phyloP scores from a whole-genome alignment of 495 filamentous ascomycete species.

The Cercophora newfieldiana region DNA sequence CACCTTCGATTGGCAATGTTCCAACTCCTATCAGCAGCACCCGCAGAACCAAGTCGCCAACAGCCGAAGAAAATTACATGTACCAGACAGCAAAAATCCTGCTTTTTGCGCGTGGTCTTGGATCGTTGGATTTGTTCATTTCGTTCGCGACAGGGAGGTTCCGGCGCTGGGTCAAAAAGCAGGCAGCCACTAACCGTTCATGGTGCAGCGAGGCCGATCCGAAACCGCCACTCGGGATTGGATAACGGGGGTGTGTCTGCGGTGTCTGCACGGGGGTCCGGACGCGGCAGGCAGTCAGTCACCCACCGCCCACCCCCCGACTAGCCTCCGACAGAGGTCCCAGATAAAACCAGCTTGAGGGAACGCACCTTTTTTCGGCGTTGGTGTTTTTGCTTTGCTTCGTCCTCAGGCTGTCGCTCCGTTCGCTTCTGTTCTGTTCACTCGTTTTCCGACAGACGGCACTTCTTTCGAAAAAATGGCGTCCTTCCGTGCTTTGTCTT shows the following conservation, averaged over 20 bases:
- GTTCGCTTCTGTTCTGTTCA: not conserved
- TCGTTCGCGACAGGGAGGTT: not conserved
- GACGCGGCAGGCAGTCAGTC: not conserved
- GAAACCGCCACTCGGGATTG: slow-evolving; percentile 3
- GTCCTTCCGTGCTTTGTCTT: not conserved
- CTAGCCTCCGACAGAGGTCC: no score
- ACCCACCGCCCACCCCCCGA: not conserved
- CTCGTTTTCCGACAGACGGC: not conserved
- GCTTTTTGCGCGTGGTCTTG: no score
- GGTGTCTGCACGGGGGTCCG: not conserved
- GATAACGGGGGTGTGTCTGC: not conserved
- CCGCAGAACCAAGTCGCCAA: not conserved
- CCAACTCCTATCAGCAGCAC: not conserved
- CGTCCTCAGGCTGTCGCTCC: not conserved
- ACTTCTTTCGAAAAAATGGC: not conserved
- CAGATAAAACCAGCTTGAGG: no score
- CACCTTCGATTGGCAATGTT: not conserved
- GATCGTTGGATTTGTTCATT: not conserved
- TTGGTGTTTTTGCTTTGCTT: no score
- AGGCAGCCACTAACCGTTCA: not conserved
- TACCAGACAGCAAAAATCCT: not conserved
- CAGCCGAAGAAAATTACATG: not conserved
- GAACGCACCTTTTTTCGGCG: no score
- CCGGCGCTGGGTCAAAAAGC: not conserved
- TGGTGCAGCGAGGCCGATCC: not conserved